Percentiles rank a stretch among this genome's conserved stretches.
Conservation (phyloP, 179 eudicot genomes). For the Silene vulgaris region DNA sequence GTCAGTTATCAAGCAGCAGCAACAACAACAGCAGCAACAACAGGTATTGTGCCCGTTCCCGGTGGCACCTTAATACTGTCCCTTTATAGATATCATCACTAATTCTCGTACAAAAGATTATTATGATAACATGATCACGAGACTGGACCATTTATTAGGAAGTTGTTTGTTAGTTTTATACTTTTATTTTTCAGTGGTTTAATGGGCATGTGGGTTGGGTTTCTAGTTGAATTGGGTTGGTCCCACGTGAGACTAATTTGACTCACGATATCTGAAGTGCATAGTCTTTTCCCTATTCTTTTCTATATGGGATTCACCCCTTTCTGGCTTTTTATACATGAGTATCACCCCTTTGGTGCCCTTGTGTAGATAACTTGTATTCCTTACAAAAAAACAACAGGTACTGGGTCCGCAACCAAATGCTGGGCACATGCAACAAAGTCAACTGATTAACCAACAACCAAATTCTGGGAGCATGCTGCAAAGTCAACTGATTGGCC, state of each 20-base stretch:
- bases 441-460: slow-evolving; percentile 50
- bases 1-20: too few species aligned
- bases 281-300: not conserved
- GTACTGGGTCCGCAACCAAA: slow-evolving; percentile 19
- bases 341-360: not conserved
- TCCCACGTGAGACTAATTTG: not conserved
- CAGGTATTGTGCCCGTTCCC: slow-evolving; percentile 47
- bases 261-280: not conserved
- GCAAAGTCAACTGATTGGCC: slow-evolving; percentile 35
- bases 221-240: not conserved
- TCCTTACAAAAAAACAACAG: slow-evolving; percentile 40
- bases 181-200: not conserved
- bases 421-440: slow-evolving; percentile 38
- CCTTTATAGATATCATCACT: not conserved
- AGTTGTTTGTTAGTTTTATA: not conserved
- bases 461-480: slow-evolving; percentile 50
- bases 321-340: not conserved
- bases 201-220: not conserved
- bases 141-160: not conserved
- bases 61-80: slow-evolving; percentile 39
- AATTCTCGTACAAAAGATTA: not conserved
- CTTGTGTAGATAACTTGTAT: not conserved
- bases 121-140: not conserved
- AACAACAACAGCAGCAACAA: slow-evolving; percentile 32
- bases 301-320: not conserved